These are phyloP conservation scores for Limnomonas spitsbergensis DNA, from an alignment of 139 green algal species.

Conservation along the genomic window DNA sequence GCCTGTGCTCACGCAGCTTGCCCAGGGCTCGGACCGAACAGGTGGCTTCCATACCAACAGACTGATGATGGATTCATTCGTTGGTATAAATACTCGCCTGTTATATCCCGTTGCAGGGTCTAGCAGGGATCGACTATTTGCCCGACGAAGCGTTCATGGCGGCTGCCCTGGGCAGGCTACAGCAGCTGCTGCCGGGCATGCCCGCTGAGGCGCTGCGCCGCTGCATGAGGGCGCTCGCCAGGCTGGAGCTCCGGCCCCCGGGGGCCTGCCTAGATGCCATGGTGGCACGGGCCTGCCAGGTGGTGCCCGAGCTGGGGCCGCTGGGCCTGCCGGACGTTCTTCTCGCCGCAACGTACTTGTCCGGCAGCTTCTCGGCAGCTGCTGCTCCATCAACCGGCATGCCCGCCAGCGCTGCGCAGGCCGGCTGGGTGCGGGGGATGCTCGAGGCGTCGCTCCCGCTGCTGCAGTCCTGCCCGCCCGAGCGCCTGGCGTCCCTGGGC, in stretches of 20 bases:
- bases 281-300: neutral
- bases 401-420: neutral
- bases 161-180: neutral
- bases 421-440: neutral
- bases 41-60: too few relatives aligned
- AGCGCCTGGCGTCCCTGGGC: neutral
- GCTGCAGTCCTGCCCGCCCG: neutral
- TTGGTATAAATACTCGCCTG: too few relatives aligned
- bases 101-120: neutral
- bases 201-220: neutral
- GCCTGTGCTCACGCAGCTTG: too few relatives aligned
- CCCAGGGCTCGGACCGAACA: too few relatives aligned
- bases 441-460: neutral
- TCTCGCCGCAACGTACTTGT: neutral
- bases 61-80: too few relatives aligned
- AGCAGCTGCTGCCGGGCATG: neutral
- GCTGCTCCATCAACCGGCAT: neutral
- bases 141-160: neutral
- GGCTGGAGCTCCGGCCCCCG: neutral
- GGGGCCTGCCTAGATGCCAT: neutral
- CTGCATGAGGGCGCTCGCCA: neutral
- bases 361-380: neutral
- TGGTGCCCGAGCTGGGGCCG: neutral
- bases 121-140: slow-evolving; percentile 2
- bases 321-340: neutral